Percentiles rank a stretch among this genome's conserved stretches.
phyloP scores from a whole-genome alignment of 495 filamentous ascomycete genomes.

The Neurospora sp. region DNA sequence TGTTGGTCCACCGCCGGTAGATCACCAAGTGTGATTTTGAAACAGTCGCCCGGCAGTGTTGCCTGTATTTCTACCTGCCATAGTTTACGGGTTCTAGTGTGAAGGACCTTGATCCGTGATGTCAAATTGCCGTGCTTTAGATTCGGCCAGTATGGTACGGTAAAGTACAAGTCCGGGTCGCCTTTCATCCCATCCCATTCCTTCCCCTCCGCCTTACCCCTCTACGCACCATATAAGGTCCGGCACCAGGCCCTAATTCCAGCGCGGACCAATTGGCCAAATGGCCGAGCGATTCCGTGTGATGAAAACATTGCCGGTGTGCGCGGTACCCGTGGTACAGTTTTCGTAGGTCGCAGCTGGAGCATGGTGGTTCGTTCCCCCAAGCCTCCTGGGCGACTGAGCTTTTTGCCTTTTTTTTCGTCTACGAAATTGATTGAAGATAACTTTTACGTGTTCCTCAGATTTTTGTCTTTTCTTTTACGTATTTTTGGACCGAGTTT shows the following conservation, averaged over 20 bases:
- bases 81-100: not conserved
- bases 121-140: not conserved
- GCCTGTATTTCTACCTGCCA: not conserved
- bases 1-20: not conserved
- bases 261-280: not conserved
- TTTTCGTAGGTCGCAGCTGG: not conserved
- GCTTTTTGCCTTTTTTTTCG: not conserved
- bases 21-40: not conserved
- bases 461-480: not conserved
- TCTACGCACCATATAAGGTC: not conserved
- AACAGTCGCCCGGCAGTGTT: not conserved
- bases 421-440: too few relatives aligned
- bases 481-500: not conserved
- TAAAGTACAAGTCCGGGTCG: not conserved
- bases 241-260: not conserved
- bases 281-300: not conserved
- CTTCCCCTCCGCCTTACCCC: not conserved
- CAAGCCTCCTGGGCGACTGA: not conserved
- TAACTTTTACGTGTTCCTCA: too few relatives aligned
- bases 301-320: not conserved
- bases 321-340: not conserved
- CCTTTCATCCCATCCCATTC: not conserved
- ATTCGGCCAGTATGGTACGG: not conserved
- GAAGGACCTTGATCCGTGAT: not conserved
- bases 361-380: not conserved